Evolutionary conservation across 2,329 filamentous ascomycete species (phyloP).

Genomic region (Fusarium floridanum): DNA sequence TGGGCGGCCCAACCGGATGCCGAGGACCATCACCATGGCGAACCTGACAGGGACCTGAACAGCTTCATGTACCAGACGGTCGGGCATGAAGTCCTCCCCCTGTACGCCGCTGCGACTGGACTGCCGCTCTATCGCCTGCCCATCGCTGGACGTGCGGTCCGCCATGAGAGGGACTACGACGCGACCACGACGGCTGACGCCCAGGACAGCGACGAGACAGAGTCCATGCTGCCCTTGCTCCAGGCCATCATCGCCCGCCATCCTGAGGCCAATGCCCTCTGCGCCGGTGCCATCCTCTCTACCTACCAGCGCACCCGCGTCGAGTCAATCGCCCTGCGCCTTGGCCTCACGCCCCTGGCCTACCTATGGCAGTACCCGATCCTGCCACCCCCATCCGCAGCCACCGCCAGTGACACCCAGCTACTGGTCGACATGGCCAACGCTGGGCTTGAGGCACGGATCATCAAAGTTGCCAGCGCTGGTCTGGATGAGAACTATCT

Average conservation of each 20-base stretch:
- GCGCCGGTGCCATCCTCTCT: constrained; percentile 91
- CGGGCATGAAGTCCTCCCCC: constrained; percentile 86
- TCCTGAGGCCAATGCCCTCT: constrained; percentile 87
- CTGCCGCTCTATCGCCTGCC: constrained; percentile 86
- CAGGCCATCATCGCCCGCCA: constrained; percentile 73
- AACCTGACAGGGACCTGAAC: constrained; percentile 73
- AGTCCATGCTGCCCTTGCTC: constrained; percentile 86
- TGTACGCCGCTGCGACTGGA: constrained; percentile 83
- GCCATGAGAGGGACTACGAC: constrained; percentile 79
- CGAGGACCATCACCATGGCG: constrained; percentile 12
- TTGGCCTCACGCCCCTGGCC: constrained; percentile 85
- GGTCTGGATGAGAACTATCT: constrained; percentile 85
- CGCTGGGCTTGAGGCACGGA: constrained; percentile 84
- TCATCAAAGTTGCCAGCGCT: constrained; percentile 94
- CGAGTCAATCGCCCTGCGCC: constrained; percentile 86
- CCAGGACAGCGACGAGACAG: constrained; percentile 80
- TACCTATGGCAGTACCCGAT: constrained; percentile 93
- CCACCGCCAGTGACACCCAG: constrained; percentile 59
- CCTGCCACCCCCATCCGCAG: constrained; percentile 65
- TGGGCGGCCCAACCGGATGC: constrained; percentile 30
- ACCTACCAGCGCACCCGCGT: constrained; percentile 98
- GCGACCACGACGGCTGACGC: constrained; percentile 37
- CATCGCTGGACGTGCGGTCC: constrained; percentile 79
- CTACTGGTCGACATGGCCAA: constrained; percentile 86
- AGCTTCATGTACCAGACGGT: constrained; percentile 99